Percentiles rank a stretch among this genome's conserved stretches.
Conservation (phyloP, 495 filamentous ascomycete species). For the Xylaria sp. region DNA sequence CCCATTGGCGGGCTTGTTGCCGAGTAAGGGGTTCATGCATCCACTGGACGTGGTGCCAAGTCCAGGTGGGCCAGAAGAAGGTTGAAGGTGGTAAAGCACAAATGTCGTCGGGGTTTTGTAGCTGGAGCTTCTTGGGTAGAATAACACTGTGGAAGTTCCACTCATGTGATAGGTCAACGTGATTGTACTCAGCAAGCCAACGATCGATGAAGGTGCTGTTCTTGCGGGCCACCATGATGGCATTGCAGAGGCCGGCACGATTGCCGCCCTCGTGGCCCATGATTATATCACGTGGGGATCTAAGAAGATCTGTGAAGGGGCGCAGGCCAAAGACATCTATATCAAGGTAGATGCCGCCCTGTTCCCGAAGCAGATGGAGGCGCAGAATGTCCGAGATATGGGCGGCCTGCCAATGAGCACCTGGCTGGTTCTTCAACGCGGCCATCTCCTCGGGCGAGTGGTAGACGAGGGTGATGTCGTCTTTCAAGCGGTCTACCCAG, state of each 20-base stretch:
- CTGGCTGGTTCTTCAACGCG: conserved; percentile 37
- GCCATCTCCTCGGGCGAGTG: conserved; percentile 47
- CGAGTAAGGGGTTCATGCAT: conserved; percentile 51
- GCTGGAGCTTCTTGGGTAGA: conserved; percentile 50
- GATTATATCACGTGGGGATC: conserved; percentile 45
- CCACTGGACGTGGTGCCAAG: conserved; percentile 52
- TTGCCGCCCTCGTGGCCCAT: conserved; percentile 56
- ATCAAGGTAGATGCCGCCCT: conserved; percentile 57
- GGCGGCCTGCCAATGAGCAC: conserved; percentile 47
- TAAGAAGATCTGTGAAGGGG: conserved; percentile 43
- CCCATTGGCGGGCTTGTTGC: conserved; percentile 44
- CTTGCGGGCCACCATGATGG: conserved; percentile 51
- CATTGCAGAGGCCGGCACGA: conserved; percentile 55
- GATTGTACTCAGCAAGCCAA: conserved; percentile 52
- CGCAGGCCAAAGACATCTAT: conserved; percentile 52
- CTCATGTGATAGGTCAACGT: conserved; percentile 46
- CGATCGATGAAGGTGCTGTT: conserved; percentile 49
- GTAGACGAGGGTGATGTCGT: conserved; percentile 50
- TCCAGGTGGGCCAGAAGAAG: conserved; percentile 62
- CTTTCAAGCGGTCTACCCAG: conserved; percentile 49
- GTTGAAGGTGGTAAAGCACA: conserved; percentile 51
- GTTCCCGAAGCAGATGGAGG: conserved; percentile 46
- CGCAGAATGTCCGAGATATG: conserved; percentile 56
- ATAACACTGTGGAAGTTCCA: conserved; percentile 58
- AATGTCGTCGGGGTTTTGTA: conserved; percentile 46